phyloP scores from a whole-genome alignment of 305 asterid genomes.

The Fraxinus latifolia region DNA sequence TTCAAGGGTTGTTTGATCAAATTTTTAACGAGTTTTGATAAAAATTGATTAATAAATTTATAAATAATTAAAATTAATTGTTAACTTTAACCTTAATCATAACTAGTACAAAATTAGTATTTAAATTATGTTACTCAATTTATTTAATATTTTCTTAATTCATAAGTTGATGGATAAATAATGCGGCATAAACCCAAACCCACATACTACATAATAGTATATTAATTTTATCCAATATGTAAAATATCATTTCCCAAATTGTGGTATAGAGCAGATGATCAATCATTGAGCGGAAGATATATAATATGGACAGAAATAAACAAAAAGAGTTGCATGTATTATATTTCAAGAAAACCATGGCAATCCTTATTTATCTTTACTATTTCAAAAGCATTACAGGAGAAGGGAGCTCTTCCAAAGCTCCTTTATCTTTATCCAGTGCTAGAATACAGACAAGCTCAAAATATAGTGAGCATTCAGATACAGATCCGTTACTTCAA shows the following conservation, averaged over 20 bases:
- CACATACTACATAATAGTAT: no score
- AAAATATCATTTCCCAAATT: background rate
- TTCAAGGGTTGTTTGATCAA: no score
- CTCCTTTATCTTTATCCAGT: constrained; percentile 8
- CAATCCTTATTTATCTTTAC: constrained; percentile 3
- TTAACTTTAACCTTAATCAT: no score
- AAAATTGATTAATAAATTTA: no score
- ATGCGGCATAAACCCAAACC: no score
- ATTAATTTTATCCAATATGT: background rate
- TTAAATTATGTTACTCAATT: no score
- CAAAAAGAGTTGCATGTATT: background rate
- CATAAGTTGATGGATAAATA: no score
- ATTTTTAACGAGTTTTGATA: no score
- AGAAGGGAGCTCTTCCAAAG: constrained; percentile 17
- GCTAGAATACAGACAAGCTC: constrained; percentile 17
- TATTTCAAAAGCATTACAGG: constrained; percentile 16
- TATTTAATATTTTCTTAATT: no score
- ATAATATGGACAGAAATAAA: background rate
- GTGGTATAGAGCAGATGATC: background rate
- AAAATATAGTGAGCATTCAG: constrained; percentile 17
- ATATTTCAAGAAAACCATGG: constrained; percentile 17
- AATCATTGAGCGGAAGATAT: no score
- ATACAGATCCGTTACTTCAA: constrained; percentile 19
- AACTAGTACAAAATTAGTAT: no score
- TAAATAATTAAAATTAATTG: no score